Evolutionary conservation across 2,329 filamentous ascomycete species (phyloP).

Genomic region (Diaporthe sp.): DNA sequence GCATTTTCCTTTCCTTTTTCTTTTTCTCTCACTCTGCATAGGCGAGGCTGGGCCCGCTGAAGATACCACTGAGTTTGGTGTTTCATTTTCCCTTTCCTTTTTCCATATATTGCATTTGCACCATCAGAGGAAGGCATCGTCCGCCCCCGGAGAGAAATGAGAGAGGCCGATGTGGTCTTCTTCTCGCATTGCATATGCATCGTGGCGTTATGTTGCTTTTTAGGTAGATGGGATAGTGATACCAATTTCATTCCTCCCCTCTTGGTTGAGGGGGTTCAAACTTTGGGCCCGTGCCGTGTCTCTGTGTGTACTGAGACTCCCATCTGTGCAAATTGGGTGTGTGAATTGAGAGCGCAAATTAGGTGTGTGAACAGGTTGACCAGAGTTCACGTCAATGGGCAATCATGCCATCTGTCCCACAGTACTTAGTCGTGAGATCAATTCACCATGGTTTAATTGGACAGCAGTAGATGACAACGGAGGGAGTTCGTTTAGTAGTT

Average conservation of each 20-base stretch:
- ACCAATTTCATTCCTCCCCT: slow-evolving; percentile 10
- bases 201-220: neutral
- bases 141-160: neutral
- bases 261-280: neutral
- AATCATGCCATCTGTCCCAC: too few relatives aligned
- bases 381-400: too few relatives aligned
- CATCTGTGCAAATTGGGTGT: too few relatives aligned
- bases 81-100: neutral
- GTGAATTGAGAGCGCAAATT: too few relatives aligned
- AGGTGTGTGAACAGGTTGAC: too few relatives aligned
- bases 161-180: neutral
- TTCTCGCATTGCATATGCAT: slow-evolving; percentile 26
- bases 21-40: neutral
- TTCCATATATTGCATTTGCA: slow-evolving; percentile 2
- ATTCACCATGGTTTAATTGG: too few relatives aligned
- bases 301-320: neutral
- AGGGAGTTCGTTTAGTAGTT: too few relatives aligned
- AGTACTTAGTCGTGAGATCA: too few relatives aligned
- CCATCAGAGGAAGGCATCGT: slow-evolving; percentile 16
- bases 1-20: neutral
- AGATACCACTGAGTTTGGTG: slow-evolving; percentile 14
- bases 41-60: slow-evolving; percentile 30
- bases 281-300: neutral
- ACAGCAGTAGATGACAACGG: too few relatives aligned
- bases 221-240: slow-evolving; percentile 32